Evolutionary conservation across 129 eudicot genomes (phyloP).

Genomic region (Arctium lappa): DNA sequence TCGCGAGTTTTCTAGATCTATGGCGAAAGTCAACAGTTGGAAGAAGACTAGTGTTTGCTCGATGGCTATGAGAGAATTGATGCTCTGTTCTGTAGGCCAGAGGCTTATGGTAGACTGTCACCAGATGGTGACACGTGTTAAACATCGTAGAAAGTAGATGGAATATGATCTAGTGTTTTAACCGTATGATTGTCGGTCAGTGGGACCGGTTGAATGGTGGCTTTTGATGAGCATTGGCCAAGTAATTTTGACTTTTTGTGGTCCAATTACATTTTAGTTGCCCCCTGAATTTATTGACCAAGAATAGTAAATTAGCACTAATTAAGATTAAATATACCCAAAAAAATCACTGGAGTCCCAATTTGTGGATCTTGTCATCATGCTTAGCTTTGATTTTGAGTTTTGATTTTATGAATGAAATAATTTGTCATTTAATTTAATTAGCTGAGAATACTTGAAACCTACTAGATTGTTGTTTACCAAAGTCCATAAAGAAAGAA

Average conservation of each 20-base stretch:
- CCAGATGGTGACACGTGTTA: conserved; percentile 19
- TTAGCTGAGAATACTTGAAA: background rate
- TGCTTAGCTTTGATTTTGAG: background rate
- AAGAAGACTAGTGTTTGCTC: background rate
- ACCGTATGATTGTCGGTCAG: conserved; percentile 1
- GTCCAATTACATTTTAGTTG: background rate
- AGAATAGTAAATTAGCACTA: conserved; percentile 16
- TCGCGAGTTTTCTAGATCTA: background rate
- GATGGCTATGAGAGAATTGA: background rate
- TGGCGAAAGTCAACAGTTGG: background rate
- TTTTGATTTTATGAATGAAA: background rate
- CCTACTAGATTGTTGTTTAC: background rate
- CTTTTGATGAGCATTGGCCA: background rate
- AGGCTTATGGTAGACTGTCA: conserved; percentile 2
- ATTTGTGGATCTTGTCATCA: conserved; percentile 8
- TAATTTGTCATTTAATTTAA: too few species aligned
- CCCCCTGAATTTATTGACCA: conserved; percentile 6
- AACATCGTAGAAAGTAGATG: background rate
- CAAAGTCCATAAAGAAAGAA: too few species aligned
- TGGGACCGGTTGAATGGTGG: conserved; percentile 12
- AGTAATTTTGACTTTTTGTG: conserved; percentile 21
- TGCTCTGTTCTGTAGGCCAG: background rate
- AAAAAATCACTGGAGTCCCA: background rate
- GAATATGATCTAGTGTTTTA: background rate
- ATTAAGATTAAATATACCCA: background rate